Percentiles rank a stretch among this genome's conserved stretches.
phyloP scores from a whole-genome alignment of 371 early-diverging fungal genomes.

The Ecytonucleospora hepatopenaei region DNA sequence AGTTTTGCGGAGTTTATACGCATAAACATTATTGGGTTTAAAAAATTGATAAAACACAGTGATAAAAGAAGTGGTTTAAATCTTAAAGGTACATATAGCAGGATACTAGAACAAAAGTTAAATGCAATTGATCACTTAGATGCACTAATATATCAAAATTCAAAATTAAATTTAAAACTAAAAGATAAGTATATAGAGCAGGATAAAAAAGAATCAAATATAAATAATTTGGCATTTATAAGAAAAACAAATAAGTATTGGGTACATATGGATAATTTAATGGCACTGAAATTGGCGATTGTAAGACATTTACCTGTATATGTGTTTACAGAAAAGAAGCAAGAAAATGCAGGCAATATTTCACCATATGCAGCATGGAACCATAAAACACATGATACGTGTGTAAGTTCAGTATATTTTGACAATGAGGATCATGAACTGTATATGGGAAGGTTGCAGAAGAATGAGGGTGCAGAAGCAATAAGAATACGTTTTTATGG shows the following conservation, averaged over 20 bases:
- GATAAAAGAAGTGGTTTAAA: constrained; percentile 75
- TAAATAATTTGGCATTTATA: constrained; percentile 41
- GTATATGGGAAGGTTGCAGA: constrained; percentile 74
- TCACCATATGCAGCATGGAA: constrained; percentile 59
- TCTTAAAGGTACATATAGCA: constrained; percentile 71
- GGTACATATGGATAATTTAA: constrained; percentile 79
- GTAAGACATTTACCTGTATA: constrained; percentile 82
- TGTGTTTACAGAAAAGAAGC: too few relatives aligned
- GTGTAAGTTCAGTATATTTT: constrained; percentile 82
- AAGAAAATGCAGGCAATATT: neutral
- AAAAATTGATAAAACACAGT: constrained; percentile 87
- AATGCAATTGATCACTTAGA: constrained; percentile 80
- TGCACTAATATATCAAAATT: constrained; percentile 66
- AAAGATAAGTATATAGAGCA: too few relatives aligned
- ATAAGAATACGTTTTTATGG: constrained; percentile 81
- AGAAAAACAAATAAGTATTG: constrained; percentile 71
- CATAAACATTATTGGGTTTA: constrained; percentile 81
- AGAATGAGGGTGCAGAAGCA: constrained; percentile 78
- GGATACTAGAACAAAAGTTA: constrained; percentile 68
- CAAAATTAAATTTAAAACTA: constrained; percentile 16
- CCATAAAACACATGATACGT: constrained; percentile 66
- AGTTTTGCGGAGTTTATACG: constrained; percentile 76
- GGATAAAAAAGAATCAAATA: constrained; percentile 3
- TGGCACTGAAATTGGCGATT: constrained; percentile 77
- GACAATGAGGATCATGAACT: constrained; percentile 79